Evolutionary conservation across 352 stramenopile genomes (phyloP).

Genomic region (Globisporangium heterothallicum): DNA sequence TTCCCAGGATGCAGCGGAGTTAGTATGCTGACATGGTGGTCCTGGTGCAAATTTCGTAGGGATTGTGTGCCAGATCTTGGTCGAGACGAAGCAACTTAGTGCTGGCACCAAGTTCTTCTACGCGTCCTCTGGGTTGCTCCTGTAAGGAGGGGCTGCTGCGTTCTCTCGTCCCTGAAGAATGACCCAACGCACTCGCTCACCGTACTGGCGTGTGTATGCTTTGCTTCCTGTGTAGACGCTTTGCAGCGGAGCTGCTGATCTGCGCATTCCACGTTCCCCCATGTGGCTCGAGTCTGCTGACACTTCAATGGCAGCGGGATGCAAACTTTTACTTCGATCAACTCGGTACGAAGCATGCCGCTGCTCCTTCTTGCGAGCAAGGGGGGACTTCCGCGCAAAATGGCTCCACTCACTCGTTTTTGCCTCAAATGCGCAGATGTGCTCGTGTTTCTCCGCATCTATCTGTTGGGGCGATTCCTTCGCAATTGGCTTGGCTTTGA

Average conservation of each 20-base stretch:
- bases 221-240: slow-evolving; percentile 18
- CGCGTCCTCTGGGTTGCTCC: slow-evolving; percentile 33
- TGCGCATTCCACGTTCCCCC: slow-evolving; percentile 40
- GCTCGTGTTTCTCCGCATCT: slow-evolving; percentile 43
- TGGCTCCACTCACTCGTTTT: too few relatives aligned
- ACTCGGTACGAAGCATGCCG: slow-evolving; percentile 24
- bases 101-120: slow-evolving; percentile 26
- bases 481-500: slow-evolving; percentile 43
- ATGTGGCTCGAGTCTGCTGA: slow-evolving; percentile 20
- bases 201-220: too few relatives aligned
- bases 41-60: too few relatives aligned
- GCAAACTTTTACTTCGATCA: slow-evolving; percentile 40
- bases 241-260: slow-evolving; percentile 34
- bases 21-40: too few relatives aligned
- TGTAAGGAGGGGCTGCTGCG: too few relatives aligned
- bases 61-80: slow-evolving; percentile 32
- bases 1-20: neutral
- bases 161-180: too few relatives aligned
- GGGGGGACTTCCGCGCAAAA: too few relatives aligned
- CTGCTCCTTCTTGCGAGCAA: too few relatives aligned
- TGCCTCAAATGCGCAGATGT: too few relatives aligned
- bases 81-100: slow-evolving; percentile 35
- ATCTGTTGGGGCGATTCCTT: slow-evolving; percentile 46
- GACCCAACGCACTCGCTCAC: neutral
- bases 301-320: slow-evolving; percentile 22